A percentile compares a stretch with the other conserved stretches of the same genome.
Conservation (phyloP, 1,139 yeast genomes). For the Taiozyma sp. region DNA sequence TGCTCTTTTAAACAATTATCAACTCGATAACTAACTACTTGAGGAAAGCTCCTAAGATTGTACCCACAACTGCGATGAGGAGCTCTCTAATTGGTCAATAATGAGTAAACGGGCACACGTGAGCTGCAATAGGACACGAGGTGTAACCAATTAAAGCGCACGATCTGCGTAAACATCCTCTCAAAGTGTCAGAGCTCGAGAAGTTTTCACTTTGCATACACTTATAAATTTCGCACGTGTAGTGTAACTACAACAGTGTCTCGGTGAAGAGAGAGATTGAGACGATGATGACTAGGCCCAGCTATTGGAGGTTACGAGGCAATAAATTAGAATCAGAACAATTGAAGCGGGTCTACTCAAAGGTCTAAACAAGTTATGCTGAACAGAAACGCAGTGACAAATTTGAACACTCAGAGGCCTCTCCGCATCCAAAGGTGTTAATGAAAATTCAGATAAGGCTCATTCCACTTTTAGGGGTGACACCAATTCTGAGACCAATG, state of each 20-base stretch:
- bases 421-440: too few species aligned
- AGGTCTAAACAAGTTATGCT: too few species aligned
- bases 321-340: too few species aligned
- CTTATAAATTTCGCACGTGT: background rate
- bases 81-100: background rate
- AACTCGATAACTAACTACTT: background rate
- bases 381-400: too few species aligned
- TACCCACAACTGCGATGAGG: background rate
- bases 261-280: background rate
- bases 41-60: background rate
- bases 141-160: background rate
- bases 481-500: too few species aligned
- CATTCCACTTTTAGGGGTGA: too few species aligned
- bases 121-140: background rate
- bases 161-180: background rate
- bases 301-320: too few species aligned
- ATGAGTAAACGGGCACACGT: background rate
- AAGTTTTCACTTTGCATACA: background rate
- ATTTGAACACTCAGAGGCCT: too few species aligned
- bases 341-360: too few species aligned
- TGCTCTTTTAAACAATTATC: background rate
- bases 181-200: background rate
- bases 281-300: too few species aligned
- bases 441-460: too few species aligned
- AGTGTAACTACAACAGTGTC: background rate